Percentiles rank a stretch among this genome's conserved stretches.
These are phyloP conservation scores for Alternaria metachromatica DNA, from an alignment of 2,329 filamentous ascomycete genomes.

Conservation along the genomic window DNA sequence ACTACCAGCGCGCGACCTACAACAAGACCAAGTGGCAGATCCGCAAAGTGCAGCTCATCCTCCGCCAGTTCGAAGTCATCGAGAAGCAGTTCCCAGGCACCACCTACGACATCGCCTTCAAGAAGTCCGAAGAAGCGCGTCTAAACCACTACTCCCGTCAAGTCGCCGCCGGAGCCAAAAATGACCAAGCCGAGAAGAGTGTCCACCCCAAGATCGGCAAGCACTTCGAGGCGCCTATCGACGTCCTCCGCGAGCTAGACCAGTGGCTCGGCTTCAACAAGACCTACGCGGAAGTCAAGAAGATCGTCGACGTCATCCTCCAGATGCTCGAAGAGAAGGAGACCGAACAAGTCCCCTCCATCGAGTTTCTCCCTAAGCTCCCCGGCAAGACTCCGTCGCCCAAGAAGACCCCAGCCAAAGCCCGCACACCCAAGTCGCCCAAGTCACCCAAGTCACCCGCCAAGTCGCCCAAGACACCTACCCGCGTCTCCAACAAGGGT, in stretches of 20 bases:
- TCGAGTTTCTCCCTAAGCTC: slow-evolving; percentile 42
- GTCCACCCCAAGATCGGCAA: slow-evolving; percentile 26
- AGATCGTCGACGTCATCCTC: slow-evolving; percentile 31
- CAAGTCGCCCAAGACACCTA: slow-evolving; percentile 13
- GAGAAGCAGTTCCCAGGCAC: slow-evolving; percentile 38
- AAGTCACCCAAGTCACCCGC: slow-evolving; percentile 13
- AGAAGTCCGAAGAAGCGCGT: slow-evolving; percentile 45
- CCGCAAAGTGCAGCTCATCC: slow-evolving; percentile 43
- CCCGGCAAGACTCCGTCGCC: slow-evolving; percentile 19
- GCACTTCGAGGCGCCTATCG: slow-evolving; percentile 42
- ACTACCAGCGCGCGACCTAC: slow-evolving; percentile 51
- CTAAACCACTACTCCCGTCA: slow-evolving; percentile 38
- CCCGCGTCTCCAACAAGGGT: slow-evolving; percentile 31
- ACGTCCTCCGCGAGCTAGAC: slow-evolving; percentile 41
- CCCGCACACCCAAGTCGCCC: slow-evolving; percentile 11
- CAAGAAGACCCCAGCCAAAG: slow-evolving; percentile 17
- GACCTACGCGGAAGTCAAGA: slow-evolving; percentile 25
- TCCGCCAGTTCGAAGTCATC: slow-evolving; percentile 43
- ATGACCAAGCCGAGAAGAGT: slow-evolving; percentile 14
- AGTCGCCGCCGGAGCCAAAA: slow-evolving; percentile 21
- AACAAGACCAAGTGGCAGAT: slow-evolving; percentile 43
- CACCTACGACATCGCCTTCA: slow-evolving; percentile 41
- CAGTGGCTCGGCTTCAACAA: slow-evolving; percentile 30
- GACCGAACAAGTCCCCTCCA: slow-evolving; percentile 35
- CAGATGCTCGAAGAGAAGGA: slow-evolving; percentile 38